Evolutionary conservation across 2,329 filamentous ascomycete genomes (phyloP), one percentile per base, ranked within the genome.

Genomic region (Exserohilum rostratum): DNA sequence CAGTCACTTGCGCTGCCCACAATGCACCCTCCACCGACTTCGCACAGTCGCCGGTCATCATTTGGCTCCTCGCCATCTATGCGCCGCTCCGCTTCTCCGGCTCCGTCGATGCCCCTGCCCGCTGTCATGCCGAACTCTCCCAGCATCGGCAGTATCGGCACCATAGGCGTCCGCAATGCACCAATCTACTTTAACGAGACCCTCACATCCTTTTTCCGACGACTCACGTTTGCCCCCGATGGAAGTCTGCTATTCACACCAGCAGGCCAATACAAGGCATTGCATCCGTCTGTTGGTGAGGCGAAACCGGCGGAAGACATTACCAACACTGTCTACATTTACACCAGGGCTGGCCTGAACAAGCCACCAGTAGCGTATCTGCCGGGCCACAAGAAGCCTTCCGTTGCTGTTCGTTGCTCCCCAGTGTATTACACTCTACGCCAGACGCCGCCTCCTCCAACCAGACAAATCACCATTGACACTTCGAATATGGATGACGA

Each of bases 261-360:
- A 2, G 93, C 95, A 2, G 95, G 95, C 6, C 95, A 98, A 71
- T 98, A 95, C 77, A 96, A 96, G 72, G 90, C 89, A 2, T 85
- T 91, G 46, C 86, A 91, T 62, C 79, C 81, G 18, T 85, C 86
- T 43, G 79, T 87, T 18, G 84, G 85, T 44, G 90, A 92, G 58
- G 71, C 82, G 2, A 96, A 93, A 74, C 83, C 86, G 0, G 84
- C 84, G 0, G 93, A 95, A 65, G 93, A 99, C 63, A 84, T 97
- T 46, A 92, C 90, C 66, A 99, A 99, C 71, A 99, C 95, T 0
- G 96, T 99, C 18, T 99, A 99, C 76, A 95, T 99, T 49, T 99
- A 99, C 76, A 97, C 93, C 0, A 84, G 95, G 66, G 95, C 93
- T 27, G 95, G 95, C 20, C 91, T 99, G 70, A 98, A 97, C 78